Evolutionary conservation across 2,329 filamentous ascomycete species (phyloP).

Genomic region (Aureobasidium namibiae): DNA sequence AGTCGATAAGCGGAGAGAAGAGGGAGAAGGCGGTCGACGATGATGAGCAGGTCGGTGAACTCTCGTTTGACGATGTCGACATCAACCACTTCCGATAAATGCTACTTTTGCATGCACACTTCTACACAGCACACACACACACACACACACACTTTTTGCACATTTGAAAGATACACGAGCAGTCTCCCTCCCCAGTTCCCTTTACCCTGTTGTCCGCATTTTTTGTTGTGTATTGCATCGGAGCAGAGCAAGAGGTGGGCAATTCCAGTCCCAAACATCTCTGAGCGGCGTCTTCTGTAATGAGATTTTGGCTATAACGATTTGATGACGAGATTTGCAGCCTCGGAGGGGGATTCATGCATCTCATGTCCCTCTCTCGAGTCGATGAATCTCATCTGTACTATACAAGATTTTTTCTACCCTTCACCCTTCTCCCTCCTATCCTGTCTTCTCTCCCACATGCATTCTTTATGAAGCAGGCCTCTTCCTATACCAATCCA

Average conservation of each 20-base stretch:
- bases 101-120: not conserved
- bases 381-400: not conserved
- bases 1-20: slow-evolving; percentile 43
- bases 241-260: not conserved
- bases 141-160: not conserved
- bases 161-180: not conserved
- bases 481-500: not conserved
- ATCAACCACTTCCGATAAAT: slow-evolving; percentile 48
- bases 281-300: slow-evolving; percentile 6
- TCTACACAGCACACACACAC: too few species aligned
- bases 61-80: slow-evolving; percentile 54
- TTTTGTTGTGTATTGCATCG: slow-evolving; percentile 7
- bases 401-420: slow-evolving; percentile 7
- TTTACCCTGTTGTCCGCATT: not conserved
- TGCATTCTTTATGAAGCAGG: not conserved
- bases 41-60: slow-evolving; percentile 59
- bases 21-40: slow-evolving; percentile 39
- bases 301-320: slow-evolving; percentile 11
- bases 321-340: not conserved
- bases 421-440: not conserved
- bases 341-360: not conserved
- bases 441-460: not conserved
- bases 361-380: not conserved
- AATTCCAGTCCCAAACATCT: not conserved
- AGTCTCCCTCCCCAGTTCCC: not conserved